Conservation (phyloP, 352 stramenopile genomes). For the Chrysophaeum taylorii region DNA sequence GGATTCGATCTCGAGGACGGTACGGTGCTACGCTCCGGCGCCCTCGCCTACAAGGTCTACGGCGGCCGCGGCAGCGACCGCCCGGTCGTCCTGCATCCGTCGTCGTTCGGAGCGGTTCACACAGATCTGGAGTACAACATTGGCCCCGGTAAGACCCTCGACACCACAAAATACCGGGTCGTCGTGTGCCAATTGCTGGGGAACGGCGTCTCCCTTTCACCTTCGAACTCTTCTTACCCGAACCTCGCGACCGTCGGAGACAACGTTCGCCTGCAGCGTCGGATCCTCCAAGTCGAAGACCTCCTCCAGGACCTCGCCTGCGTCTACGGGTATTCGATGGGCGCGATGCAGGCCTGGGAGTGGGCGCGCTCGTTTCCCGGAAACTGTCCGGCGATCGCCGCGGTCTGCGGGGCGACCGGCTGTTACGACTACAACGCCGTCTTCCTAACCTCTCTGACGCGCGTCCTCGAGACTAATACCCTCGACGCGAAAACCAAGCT, state of each 20-base stretch:
- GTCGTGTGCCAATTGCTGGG: not conserved
- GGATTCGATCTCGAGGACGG: not conserved
- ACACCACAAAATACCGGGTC: not conserved
- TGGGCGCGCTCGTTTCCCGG: not conserved
- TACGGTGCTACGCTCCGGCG: not conserved
- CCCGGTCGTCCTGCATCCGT: not conserved
- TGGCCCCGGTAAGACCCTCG: not conserved
- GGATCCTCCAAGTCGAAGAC: too few relatives aligned
- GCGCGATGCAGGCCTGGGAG: conserved; percentile 1
- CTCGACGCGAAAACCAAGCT: not conserved
- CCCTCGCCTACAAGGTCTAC: not conserved
- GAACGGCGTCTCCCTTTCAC: conserved; percentile 3
- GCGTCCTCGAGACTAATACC: not conserved
- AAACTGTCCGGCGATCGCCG: not conserved
- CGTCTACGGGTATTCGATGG: conserved; percentile 13
- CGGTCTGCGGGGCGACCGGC: not conserved
- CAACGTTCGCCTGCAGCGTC: too few relatives aligned
- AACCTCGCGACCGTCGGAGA: too few relatives aligned
- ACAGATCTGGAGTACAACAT: not conserved
- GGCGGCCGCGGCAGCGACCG: not conserved
- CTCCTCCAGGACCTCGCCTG: too few relatives aligned
- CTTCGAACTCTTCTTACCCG: not conserved
- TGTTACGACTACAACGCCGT: conserved; percentile 7
- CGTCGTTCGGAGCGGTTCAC: not conserved
- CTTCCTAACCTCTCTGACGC: not conserved